phyloP scores from a whole-genome alignment of 202 grass and related monocot genomes.

The Musa balbisiana region DNA sequence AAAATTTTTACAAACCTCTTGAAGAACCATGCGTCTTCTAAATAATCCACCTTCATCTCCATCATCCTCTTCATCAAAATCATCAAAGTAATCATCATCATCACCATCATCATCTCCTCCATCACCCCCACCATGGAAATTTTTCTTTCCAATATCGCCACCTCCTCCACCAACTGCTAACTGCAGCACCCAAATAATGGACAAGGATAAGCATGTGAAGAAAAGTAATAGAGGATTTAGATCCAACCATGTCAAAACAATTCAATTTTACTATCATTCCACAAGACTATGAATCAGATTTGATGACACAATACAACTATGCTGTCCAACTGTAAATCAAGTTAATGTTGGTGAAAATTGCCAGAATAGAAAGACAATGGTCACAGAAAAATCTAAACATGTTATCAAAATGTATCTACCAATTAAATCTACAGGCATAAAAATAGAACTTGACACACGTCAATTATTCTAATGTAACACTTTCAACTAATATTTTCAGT shows the following conservation, averaged over 20 bases:
- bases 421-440: too few species aligned
- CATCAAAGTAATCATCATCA: constrained; percentile 95
- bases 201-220: neutral
- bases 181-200: constrained; percentile 34
- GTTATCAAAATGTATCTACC: too few species aligned
- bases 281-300: neutral
- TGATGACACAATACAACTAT: neutral
- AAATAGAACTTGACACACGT: too few species aligned
- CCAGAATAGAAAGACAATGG: too few species aligned
- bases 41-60: constrained; percentile 80
- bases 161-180: constrained; percentile 80
- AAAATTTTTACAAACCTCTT: constrained; percentile 58
- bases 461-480: too few species aligned
- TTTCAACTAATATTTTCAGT: too few species aligned
- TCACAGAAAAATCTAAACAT: too few species aligned
- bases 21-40: constrained; percentile 60
- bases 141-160: constrained; percentile 94
- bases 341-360: neutral
- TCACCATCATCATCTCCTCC: constrained; percentile 93
- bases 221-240: neutral
- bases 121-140: constrained; percentile 80
- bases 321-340: neutral
- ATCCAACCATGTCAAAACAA: neutral
- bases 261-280: neutral
- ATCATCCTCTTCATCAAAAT: constrained; percentile 88